Evolutionary conservation across 495 filamentous ascomycete species (phyloP).

Genomic region (Lophiostoma macrostomum): DNA sequence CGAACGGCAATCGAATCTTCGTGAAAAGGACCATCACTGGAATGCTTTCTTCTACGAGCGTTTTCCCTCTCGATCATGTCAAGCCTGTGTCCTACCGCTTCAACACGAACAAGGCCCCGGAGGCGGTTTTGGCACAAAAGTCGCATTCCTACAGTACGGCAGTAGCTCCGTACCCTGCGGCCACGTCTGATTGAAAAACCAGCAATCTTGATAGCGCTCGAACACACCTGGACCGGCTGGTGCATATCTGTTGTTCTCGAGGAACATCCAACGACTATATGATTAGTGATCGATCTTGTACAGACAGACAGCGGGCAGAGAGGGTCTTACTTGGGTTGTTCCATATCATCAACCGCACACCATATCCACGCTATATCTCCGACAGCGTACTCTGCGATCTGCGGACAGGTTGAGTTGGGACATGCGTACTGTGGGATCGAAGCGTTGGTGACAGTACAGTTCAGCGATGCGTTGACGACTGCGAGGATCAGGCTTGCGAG

Average conservation of each 20-base stretch:
- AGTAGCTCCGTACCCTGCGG: background rate
- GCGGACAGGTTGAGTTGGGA: background rate
- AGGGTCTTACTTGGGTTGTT: background rate
- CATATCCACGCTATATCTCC: slow-evolving; percentile 9
- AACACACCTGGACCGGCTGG: background rate
- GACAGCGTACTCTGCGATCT: background rate
- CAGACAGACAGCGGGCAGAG: background rate
- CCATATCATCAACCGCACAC: slow-evolving; percentile 4
- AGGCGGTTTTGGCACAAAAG: slow-evolving; percentile 1
- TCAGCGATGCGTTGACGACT: background rate
- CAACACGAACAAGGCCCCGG: slow-evolving; percentile 3
- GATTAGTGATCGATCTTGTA: background rate
- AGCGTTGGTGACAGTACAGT: background rate
- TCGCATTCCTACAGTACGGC: slow-evolving; percentile 6
- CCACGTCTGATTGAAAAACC: slow-evolving; percentile 5
- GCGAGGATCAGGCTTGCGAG: background rate
- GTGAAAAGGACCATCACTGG: too few relatives aligned
- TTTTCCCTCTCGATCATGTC: too few relatives aligned
- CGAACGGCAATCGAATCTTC: too few relatives aligned
- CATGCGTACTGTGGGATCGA: slow-evolving; percentile 4
- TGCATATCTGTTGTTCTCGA: slow-evolving; percentile 9
- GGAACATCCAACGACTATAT: slow-evolving; percentile 3
- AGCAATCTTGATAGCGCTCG: slow-evolving; percentile 1
- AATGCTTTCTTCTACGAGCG: too few relatives aligned
- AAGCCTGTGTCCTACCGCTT: too few relatives aligned